Conservation (phyloP, 805 yeast species). For the Priceomyces fermenticarens region DNA sequence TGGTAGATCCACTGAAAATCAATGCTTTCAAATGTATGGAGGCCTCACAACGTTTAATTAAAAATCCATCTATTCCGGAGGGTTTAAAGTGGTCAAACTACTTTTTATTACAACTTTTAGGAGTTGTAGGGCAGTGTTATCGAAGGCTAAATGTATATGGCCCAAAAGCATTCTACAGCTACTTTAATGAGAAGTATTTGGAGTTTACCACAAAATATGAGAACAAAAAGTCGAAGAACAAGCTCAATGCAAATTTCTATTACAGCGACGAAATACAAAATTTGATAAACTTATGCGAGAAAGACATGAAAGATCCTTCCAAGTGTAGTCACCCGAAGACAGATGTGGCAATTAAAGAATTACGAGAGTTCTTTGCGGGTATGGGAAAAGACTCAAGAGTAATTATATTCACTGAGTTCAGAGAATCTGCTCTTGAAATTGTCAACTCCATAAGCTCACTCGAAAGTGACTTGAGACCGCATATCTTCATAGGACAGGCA, state of each 20-base stretch:
- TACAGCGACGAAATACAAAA: slow-evolving; percentile 46
- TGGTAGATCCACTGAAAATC: slow-evolving; percentile 62
- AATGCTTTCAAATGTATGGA: slow-evolving; percentile 72
- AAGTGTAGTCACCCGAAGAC: slow-evolving; percentile 68
- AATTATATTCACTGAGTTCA: slow-evolving; percentile 81
- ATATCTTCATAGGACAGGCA: slow-evolving; percentile 91
- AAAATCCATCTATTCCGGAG: slow-evolving; percentile 56
- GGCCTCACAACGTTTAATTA: slow-evolving; percentile 55
- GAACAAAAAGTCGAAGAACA: slow-evolving; percentile 58
- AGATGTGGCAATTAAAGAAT: slow-evolving; percentile 53
- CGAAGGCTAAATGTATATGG: slow-evolving; percentile 79
- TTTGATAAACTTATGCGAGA: slow-evolving; percentile 45
- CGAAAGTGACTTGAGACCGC: slow-evolving; percentile 50
- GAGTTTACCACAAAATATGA: slow-evolving; percentile 59
- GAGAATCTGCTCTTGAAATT: slow-evolving; percentile 89
- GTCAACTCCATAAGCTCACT: slow-evolving; percentile 56
- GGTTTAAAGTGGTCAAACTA: slow-evolving; percentile 73
- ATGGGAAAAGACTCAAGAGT: slow-evolving; percentile 55
- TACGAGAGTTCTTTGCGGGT: slow-evolving; percentile 51
- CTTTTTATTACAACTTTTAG: slow-evolving; percentile 58
- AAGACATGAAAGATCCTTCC: slow-evolving; percentile 20
- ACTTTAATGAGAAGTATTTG: slow-evolving; percentile 55
- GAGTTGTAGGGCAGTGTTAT: slow-evolving; percentile 69
- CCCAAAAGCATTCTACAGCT: slow-evolving; percentile 66
- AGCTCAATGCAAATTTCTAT: slow-evolving; percentile 60